These are phyloP conservation scores for Gigaspora rosea DNA, from an alignment of 192 early-diverging fungal genomes.

Conservation along the genomic window DNA sequence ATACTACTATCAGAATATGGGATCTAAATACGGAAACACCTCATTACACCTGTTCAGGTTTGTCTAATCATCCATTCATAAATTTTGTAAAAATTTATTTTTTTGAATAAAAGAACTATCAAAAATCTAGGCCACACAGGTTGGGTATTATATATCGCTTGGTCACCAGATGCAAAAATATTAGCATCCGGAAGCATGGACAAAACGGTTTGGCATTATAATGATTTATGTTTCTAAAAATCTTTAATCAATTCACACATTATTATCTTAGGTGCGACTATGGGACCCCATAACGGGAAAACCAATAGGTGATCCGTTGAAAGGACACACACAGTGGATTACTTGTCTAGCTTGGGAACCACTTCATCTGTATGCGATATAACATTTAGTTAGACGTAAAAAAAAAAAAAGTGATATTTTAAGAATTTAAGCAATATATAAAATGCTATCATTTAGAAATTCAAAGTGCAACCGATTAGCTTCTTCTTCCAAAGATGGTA, in stretches of 20 bases:
- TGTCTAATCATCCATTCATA: not conserved
- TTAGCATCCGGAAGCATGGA: slow-evolving; percentile 97
- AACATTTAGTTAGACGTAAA: not conserved
- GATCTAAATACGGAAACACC: slow-evolving; percentile 98
- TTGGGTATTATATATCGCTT: slow-evolving; percentile 92
- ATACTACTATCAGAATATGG: slow-evolving; percentile 95
- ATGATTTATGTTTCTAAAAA: not conserved
- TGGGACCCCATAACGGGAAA: slow-evolving; percentile 92
- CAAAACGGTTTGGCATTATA: slow-evolving; percentile 60
- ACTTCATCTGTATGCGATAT: slow-evolving; percentile 65
- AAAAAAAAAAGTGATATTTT: not conserved
- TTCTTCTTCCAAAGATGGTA: slow-evolving; percentile 90
- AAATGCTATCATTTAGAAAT: slow-evolving; percentile 51
- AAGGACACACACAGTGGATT: slow-evolving; percentile 87
- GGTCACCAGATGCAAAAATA: slow-evolving; percentile 85
- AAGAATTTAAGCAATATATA: not conserved
- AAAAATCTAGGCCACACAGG: slow-evolving; percentile 72
- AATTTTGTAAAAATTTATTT: not conserved
- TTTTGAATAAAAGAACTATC: not conserved
- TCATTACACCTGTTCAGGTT: slow-evolving; percentile 69
- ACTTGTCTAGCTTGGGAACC: slow-evolving; percentile 95
- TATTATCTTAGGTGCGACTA: slow-evolving; percentile 54
- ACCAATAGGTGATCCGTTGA: slow-evolving; percentile 70
- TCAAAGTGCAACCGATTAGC: slow-evolving; percentile 78
- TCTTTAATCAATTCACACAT: not conserved